These are phyloP conservation scores for Ambispora gerdemannii DNA, from an alignment of 192 early-diverging fungal species.

Conservation along the genomic window DNA sequence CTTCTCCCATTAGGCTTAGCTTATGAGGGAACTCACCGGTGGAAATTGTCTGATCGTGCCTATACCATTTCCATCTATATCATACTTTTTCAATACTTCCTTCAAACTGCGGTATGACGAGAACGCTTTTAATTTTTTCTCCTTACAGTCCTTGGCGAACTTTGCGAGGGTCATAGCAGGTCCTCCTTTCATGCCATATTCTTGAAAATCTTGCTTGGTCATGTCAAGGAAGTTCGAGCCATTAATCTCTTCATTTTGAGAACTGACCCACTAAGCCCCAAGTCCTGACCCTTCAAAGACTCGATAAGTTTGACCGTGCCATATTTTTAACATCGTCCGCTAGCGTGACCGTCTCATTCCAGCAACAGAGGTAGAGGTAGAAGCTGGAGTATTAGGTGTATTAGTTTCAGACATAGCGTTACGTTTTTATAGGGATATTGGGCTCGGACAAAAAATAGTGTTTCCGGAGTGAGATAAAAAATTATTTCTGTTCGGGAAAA, in stretches of 20 bases:
- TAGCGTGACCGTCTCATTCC: background rate
- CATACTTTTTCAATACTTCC: background rate
- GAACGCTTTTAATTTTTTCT: no score
- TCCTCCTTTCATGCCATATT: no score
- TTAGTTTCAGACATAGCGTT: background rate
- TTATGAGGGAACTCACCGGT: background rate
- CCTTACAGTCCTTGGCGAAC: background rate
- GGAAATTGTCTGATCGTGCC: slow-evolving; percentile 6
- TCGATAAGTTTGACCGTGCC: no score
- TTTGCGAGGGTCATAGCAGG: slow-evolving; percentile 7
- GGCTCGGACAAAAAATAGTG: no score
- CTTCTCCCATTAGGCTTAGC: background rate
- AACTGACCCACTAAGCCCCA: no score
- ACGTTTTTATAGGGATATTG: no score
- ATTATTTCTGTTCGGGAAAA: background rate
- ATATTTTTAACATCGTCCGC: no score
- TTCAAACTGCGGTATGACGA: background rate
- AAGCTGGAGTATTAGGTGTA: slow-evolving; percentile 9
- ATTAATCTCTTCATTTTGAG: no score
- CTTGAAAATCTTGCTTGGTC: no score
- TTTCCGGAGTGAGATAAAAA: no score
- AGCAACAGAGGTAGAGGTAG: background rate
- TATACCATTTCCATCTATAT: slow-evolving; percentile 9
- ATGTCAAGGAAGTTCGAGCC: no score
- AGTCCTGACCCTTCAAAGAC: no score